These are phyloP conservation scores for Starmerella sp. DNA, from an alignment of 805 yeast genomes.

Conservation along the genomic window DNA sequence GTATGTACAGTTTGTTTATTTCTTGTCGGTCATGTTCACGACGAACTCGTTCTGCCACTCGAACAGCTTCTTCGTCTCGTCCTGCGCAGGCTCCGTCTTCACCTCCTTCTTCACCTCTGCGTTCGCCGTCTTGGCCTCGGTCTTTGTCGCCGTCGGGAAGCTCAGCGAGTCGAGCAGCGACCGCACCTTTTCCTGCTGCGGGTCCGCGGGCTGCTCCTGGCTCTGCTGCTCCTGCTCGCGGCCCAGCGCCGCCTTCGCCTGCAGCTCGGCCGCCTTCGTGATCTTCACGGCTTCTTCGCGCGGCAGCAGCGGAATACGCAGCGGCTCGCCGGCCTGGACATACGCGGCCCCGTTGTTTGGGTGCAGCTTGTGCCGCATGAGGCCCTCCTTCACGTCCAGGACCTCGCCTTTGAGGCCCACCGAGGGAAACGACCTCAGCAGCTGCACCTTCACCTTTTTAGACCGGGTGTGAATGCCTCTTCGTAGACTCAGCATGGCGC, in stretches of 20 bases:
- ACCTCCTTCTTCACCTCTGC: neutral
- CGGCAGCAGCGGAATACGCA: constrained; percentile 22
- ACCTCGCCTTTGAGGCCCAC: constrained; percentile 47
- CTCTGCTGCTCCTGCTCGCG: constrained; percentile 1
- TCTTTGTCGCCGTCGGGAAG: constrained; percentile 13
- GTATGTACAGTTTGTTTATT: constrained; percentile 1
- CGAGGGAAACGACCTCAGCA: constrained; percentile 44
- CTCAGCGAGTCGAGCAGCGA: constrained; percentile 19
- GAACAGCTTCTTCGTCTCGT: constrained; percentile 10
- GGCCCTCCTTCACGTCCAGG: constrained; percentile 60
- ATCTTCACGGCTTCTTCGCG: constrained; percentile 9
- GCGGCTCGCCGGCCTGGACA: constrained; percentile 32
- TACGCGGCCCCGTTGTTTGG: constrained; percentile 65
- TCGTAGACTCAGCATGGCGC: constrained; percentile 3
- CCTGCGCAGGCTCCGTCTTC: neutral
- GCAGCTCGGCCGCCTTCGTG: constrained; percentile 4
- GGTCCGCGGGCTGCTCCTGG: neutral
- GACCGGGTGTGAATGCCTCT: constrained; percentile 21
- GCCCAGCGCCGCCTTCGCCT: constrained; percentile 1
- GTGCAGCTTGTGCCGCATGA: constrained; percentile 72
- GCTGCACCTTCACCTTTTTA: constrained; percentile 50
- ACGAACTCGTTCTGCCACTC: constrained; percentile 24
- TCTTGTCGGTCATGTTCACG: constrained; percentile 13
- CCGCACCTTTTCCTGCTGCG: constrained; percentile 7
- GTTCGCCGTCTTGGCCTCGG: neutral